Evolutionary conservation across 768 basidiomycete genomes (phyloP).

Genomic region (Tricholomella constricta): DNA sequence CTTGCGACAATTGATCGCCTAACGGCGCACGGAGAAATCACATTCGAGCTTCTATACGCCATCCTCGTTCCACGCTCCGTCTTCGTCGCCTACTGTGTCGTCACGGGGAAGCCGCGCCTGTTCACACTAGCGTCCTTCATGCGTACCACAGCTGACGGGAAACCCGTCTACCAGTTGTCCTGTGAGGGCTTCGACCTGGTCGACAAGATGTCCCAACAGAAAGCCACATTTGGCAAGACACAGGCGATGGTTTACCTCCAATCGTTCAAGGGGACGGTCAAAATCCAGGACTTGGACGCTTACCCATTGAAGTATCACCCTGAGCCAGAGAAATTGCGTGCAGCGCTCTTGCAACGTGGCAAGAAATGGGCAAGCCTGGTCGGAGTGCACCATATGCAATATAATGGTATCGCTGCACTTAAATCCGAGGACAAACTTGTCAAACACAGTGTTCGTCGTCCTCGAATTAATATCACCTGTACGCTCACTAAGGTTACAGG

Average conservation of each 20-base stretch:
- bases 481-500: too few relatives aligned
- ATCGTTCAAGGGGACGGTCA: constrained; percentile 49
- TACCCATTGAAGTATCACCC: constrained; percentile 57
- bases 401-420: constrained; percentile 51
- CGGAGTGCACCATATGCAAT: constrained; percentile 59
- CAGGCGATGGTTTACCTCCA: constrained; percentile 41
- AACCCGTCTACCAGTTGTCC: constrained; percentile 42
- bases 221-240: constrained; percentile 42
- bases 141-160: constrained; percentile 36
- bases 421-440: constrained; percentile 36
- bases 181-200: constrained; percentile 56
- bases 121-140: constrained; percentile 46
- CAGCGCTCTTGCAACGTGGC: constrained; percentile 47
- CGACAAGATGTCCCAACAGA: constrained; percentile 37
- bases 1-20: constrained; percentile 49
- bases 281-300: constrained; percentile 50
- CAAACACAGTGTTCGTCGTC: constrained; percentile 49
- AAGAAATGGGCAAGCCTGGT: constrained; percentile 56
- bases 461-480: too few relatives aligned
- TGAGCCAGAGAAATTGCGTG: constrained; percentile 42
- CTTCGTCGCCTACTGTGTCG: constrained; percentile 52
- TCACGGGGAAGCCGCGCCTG: constrained; percentile 53
- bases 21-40: constrained; percentile 56
- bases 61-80: constrained; percentile 56
- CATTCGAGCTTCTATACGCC: constrained; percentile 54